Evolutionary conservation across 192 early-diverging fungal genomes (phyloP).

Genomic region (Coemansia sp.): DNA sequence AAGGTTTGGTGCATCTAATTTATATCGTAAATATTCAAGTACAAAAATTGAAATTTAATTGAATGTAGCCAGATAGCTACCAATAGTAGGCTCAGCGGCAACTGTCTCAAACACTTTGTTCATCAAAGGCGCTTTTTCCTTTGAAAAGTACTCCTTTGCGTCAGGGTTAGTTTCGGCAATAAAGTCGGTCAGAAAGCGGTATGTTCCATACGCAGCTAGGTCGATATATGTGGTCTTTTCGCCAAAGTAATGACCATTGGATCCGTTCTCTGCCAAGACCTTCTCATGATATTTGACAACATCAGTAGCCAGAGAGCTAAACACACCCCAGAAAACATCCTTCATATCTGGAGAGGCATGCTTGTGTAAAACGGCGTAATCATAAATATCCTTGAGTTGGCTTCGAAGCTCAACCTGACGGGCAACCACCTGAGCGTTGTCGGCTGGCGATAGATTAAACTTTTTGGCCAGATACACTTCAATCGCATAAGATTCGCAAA

Average conservation of each 20-base stretch:
- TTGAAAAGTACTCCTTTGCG: slow-evolving; percentile 5
- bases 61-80: slow-evolving; percentile 2
- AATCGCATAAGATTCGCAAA: slow-evolving; percentile 50
- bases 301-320: slow-evolving; percentile 9
- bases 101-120: slow-evolving; percentile 16
- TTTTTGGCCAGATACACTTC: slow-evolving; percentile 52
- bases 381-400: slow-evolving; percentile 16
- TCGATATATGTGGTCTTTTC: slow-evolving; percentile 38
- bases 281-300: slow-evolving; percentile 44
- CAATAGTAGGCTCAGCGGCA: background rate
- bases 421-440: slow-evolving; percentile 15
- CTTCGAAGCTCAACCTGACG: slow-evolving; percentile 26
- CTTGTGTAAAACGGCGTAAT: slow-evolving; percentile 5
- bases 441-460: slow-evolving; percentile 27
- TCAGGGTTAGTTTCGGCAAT: background rate
- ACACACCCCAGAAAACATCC: background rate
- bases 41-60: background rate
- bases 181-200: background rate
- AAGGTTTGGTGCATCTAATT: too few species aligned
- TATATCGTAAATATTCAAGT: background rate
- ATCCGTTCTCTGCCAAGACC: slow-evolving; percentile 51
- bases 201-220: slow-evolving; percentile 7
- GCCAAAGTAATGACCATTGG: slow-evolving; percentile 57
- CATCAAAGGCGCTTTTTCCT: slow-evolving; percentile 17
- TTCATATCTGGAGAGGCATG: background rate